Percentiles rank a stretch among this genome's conserved stretches.
Evolutionary conservation across 2,329 filamentous ascomycete genomes (phyloP).

Genomic region (Cyphellophora europaea): DNA sequence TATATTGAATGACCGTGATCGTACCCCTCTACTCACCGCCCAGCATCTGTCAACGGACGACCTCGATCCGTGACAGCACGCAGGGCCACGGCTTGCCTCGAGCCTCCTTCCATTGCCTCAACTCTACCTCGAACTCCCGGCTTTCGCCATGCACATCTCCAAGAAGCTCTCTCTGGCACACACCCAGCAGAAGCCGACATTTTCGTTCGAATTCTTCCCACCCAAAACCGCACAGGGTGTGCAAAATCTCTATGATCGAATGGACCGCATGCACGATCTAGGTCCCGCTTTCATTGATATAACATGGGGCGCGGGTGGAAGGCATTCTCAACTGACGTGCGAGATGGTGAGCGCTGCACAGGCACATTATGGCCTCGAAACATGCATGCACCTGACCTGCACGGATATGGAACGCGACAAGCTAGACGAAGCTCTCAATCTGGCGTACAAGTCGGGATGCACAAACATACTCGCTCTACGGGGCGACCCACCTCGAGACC

Average conservation of each 20-base stretch:
- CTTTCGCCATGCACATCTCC: constrained; percentile 78
- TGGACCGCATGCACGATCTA: constrained; percentile 96
- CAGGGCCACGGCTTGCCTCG: neutral
- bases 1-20: constrained; percentile 30
- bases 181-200: constrained; percentile 70
- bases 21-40: constrained; percentile 11
- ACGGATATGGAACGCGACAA: constrained; percentile 94
- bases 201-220: constrained; percentile 99
- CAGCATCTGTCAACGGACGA: neutral
- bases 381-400: constrained; percentile 97
- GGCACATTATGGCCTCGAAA: constrained; percentile 90
- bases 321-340: constrained; percentile 81
- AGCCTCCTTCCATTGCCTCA: neutral
- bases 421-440: constrained; percentile 77
- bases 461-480: constrained; percentile 93
- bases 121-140: constrained; percentile 2
- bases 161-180: constrained; percentile 80
- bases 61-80: neutral
- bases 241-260: constrained; percentile 97
- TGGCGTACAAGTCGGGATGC: constrained; percentile 89
- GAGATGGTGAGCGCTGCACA: constrained; percentile 98
- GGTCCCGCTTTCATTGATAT: constrained; percentile 96
- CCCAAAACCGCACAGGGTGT: constrained; percentile 86
- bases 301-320: constrained; percentile 94
- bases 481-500: constrained; percentile 86